A percentile compares a stretch with the other conserved stretches of the same genome.
Evolutionary conservation across 202 grass and related monocot species (phyloP).

Genomic region (Eragrostis tef): DNA sequence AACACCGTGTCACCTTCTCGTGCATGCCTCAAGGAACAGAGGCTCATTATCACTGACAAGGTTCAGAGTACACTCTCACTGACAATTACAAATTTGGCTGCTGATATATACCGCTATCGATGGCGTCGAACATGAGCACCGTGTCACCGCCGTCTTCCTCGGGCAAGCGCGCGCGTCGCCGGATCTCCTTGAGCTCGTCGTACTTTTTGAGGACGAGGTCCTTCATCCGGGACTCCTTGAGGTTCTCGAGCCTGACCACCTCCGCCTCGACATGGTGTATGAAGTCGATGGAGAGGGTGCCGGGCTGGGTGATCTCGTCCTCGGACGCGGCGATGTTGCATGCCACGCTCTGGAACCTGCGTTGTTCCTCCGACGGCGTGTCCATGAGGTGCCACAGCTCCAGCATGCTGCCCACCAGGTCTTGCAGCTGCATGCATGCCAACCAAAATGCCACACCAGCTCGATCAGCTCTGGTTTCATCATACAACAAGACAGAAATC

Average conservation of each 20-base stretch:
- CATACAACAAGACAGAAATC: not conserved
- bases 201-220: slow-evolving; percentile 74
- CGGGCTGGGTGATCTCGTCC: slow-evolving; percentile 71
- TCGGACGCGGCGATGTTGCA: slow-evolving; percentile 94
- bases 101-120: slow-evolving; percentile 51
- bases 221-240: slow-evolving; percentile 84
- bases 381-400: slow-evolving; percentile 97
- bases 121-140: slow-evolving; percentile 39
- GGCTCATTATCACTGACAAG: not conserved
- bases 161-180: slow-evolving; percentile 55
- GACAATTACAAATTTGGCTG: not conserved
- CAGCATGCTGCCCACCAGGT: slow-evolving; percentile 77
- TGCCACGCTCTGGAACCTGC: slow-evolving; percentile 70
- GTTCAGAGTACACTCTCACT: too few species aligned
- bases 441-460: not conserved
- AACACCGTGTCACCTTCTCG: not conserved
- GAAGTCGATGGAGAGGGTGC: slow-evolving; percentile 62
- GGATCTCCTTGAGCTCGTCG: slow-evolving; percentile 76
- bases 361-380: slow-evolving; percentile 90
- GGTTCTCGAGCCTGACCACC: slow-evolving; percentile 71
- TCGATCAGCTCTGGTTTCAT: not conserved
- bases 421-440: slow-evolving; percentile 64
- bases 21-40: not conserved
- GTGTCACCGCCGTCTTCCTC: slow-evolving; percentile 34
- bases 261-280: slow-evolving; percentile 71